These are phyloP conservation scores for Calycina herbarum DNA, from an alignment of 2,329 filamentous ascomycete genomes.

Conservation along the genomic window DNA sequence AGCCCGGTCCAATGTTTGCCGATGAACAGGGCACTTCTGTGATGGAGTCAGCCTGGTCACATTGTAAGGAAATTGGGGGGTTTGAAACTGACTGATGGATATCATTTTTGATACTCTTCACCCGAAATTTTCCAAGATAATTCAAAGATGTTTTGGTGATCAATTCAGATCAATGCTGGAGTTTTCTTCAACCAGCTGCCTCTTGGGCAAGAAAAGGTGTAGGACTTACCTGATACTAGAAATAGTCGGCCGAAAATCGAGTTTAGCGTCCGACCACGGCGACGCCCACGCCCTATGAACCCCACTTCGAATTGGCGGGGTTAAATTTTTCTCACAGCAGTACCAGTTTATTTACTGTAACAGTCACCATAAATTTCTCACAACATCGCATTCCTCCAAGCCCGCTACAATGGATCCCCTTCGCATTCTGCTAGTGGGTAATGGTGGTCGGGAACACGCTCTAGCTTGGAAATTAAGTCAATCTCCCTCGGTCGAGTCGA, in stretches of 20 bases:
- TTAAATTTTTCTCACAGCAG: not conserved
- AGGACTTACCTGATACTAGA: conserved; percentile 2
- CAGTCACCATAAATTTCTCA: not conserved
- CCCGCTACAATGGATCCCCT: conserved; percentile 25
- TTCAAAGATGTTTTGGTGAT: not conserved
- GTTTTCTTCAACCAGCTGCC: not conserved
- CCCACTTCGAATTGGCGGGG: conserved; percentile 1
- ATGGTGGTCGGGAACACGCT: conserved; percentile 91
- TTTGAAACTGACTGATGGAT: conserved; percentile 28
- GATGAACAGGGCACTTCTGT: conserved; percentile 81
- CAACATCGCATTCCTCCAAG: conserved; percentile 4
- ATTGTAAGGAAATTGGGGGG: not conserved
- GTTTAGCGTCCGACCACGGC: not conserved
- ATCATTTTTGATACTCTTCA: conserved; percentile 22
- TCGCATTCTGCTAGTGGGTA: conserved; percentile 83
- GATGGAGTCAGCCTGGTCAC: conserved; percentile 5
- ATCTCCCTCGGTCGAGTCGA: conserved; percentile 74
- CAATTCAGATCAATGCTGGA: not conserved
- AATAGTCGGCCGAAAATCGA: not conserved
- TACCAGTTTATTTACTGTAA: not conserved
- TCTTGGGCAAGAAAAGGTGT: not conserved
- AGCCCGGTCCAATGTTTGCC: conserved; percentile 95
- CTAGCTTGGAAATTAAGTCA: conserved; percentile 92
- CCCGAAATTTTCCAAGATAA: not conserved
- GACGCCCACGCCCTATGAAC: not conserved